phyloP scores from a whole-genome alignment of 202 grass and related monocot genomes.

The Schoenoplectus triqueter region DNA sequence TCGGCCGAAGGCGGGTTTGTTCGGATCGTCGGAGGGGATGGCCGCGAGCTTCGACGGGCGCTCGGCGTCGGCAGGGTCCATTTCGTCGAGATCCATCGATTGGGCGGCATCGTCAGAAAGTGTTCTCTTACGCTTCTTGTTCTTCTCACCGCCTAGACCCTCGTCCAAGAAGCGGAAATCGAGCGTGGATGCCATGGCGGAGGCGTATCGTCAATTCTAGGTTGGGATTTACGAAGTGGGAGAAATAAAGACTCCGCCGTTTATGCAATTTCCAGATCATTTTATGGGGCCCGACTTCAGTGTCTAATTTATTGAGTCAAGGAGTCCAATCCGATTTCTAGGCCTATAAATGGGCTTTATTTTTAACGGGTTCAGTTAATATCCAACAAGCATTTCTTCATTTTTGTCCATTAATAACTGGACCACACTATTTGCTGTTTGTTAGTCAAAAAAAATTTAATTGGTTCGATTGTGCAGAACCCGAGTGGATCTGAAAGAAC shows the following conservation, averaged over 20 bases:
- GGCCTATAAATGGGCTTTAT: slow-evolving; percentile 37
- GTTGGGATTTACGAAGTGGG: slow-evolving; percentile 9
- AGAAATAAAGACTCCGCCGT: background rate
- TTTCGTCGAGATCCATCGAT: slow-evolving; percentile 75
- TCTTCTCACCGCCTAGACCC: slow-evolving; percentile 80
- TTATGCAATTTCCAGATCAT: background rate
- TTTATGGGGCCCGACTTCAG: slow-evolving; percentile 16
- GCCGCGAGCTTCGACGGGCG: slow-evolving; percentile 52
- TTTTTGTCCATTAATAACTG: background rate
- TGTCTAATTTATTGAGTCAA: background rate
- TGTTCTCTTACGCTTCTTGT: slow-evolving; percentile 71
- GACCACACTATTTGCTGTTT: too few relatives aligned
- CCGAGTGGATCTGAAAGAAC: background rate
- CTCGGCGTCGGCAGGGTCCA: slow-evolving; percentile 51
- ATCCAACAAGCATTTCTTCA: background rate
- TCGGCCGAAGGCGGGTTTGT: slow-evolving; percentile 74
- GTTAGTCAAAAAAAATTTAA: background rate
- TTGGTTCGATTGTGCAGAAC: background rate
- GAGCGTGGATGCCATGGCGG: slow-evolving; percentile 72
- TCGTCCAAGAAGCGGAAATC: slow-evolving; percentile 97
- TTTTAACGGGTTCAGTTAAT: slow-evolving; percentile 4
- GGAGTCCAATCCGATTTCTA: background rate
- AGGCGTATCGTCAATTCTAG: background rate
- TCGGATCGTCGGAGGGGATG: slow-evolving; percentile 49
- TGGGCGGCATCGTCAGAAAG: slow-evolving; percentile 42